These are phyloP conservation scores for Basipetospora chlamydospora DNA, from an alignment of 2,329 filamentous ascomycete genomes.

Conservation along the genomic window DNA sequence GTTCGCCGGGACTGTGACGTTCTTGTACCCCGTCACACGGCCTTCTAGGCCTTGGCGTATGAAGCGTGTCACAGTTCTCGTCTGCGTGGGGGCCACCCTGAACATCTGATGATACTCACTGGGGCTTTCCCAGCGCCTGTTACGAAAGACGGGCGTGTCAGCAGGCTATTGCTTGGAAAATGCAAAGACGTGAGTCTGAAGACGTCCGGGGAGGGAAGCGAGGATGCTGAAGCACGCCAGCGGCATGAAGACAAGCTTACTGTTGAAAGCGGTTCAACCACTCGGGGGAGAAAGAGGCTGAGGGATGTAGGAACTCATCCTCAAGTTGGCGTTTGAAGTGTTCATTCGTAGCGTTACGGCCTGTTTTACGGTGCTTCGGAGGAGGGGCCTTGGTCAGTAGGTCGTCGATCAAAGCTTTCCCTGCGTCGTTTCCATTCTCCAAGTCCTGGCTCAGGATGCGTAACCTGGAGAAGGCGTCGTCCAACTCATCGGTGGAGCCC, in stretches of 20 bases:
- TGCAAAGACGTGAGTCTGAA: no score
- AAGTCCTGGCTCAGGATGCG: not conserved
- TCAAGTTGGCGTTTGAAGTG: conserved; percentile 59
- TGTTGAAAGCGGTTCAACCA: conserved; percentile 88
- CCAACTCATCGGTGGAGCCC: not conserved
- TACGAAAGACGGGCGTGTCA: not conserved
- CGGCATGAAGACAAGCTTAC: conserved; percentile 21
- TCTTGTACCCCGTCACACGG: conserved; percentile 81
- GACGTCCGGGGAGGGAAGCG: no score
- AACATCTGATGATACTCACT: conserved; percentile 75
- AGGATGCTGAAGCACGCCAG: no score
- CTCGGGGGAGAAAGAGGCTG: conserved; percentile 60
- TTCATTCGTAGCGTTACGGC: conserved; percentile 29
- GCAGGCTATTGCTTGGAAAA: not conserved
- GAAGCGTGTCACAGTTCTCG: conserved; percentile 87
- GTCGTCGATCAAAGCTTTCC: conserved; percentile 33
- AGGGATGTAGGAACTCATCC: conserved; percentile 63
- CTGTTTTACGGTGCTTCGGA: conserved; percentile 9
- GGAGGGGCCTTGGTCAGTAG: conserved; percentile 34
- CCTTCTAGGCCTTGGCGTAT: conserved; percentile 83
- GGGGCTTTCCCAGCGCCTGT: conserved; percentile 59
- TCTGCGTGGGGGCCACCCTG: conserved; percentile 77
- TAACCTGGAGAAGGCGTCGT: not conserved
- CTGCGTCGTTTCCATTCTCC: not conserved
- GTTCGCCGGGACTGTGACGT: conserved; percentile 80